phyloP scores from a whole-genome alignment of 805 yeast genomes.

The Saturnispora ahearnii region DNA sequence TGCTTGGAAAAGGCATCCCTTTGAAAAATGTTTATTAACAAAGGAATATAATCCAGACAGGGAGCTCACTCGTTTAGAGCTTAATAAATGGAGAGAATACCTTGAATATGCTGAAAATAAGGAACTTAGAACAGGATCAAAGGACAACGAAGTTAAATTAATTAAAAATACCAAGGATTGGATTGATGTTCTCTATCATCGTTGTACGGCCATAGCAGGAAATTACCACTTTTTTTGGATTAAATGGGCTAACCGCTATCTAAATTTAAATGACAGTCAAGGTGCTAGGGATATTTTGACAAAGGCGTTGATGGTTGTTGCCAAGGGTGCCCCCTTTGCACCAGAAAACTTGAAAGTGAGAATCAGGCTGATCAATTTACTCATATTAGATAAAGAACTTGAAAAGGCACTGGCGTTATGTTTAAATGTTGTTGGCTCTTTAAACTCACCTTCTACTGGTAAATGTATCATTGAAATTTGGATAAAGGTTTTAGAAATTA shows the following conservation, averaged over 20 bases:
- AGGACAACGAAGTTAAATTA: constrained; percentile 15
- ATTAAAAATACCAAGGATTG: constrained; percentile 19
- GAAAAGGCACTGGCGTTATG: constrained; percentile 31
- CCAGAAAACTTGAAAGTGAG: constrained; percentile 20
- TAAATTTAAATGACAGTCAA: constrained; percentile 24
- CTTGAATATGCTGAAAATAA: constrained; percentile 41
- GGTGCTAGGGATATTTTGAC: constrained; percentile 33
- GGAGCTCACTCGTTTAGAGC: constrained; percentile 32
- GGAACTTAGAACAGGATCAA: constrained; percentile 16
- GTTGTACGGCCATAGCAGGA: constrained; percentile 40
- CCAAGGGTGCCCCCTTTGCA: not conserved
- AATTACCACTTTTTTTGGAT: constrained; percentile 42
- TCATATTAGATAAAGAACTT: constrained; percentile 30
- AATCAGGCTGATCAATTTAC: constrained; percentile 37
- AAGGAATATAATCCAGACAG: constrained; percentile 32
- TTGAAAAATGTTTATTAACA: constrained; percentile 34
- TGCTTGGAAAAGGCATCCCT: constrained; percentile 39
- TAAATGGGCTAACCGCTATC: constrained; percentile 36
- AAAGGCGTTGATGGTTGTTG: constrained; percentile 17
- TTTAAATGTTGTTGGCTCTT: constrained; percentile 18
- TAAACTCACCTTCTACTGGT: constrained; percentile 28
- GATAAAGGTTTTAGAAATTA: constrained; percentile 35
- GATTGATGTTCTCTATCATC: constrained; percentile 33
- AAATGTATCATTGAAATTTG: constrained; percentile 20
- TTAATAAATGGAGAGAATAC: constrained; percentile 52